Conservation (phyloP, 139 green algal species). For the Coccomyxa sp. region DNA sequence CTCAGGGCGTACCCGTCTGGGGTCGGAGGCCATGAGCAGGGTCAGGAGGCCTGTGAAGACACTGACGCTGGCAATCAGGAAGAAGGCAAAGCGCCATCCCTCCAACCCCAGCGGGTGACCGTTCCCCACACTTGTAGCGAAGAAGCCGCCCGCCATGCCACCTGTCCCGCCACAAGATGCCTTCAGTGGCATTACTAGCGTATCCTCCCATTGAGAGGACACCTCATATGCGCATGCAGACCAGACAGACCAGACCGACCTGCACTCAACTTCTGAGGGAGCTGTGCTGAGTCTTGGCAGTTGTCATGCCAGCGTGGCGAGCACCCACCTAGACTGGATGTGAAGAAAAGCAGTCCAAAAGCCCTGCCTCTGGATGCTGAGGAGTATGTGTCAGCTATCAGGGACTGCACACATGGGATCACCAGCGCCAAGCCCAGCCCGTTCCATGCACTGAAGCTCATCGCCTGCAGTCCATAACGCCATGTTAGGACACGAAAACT, state of each 20-base stretch:
- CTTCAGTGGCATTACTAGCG: neutral
- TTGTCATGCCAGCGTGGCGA: too few species aligned
- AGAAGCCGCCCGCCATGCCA: conserved; percentile 29
- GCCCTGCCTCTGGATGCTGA: conserved; percentile 40
- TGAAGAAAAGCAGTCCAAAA: conserved; percentile 42
- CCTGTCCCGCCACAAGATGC: conserved; percentile 11
- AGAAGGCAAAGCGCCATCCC: conserved; percentile 62
- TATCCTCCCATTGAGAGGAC: neutral
- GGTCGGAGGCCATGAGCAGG: conserved; percentile 21
- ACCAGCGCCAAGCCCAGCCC: conserved; percentile 64
- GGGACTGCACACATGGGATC: conserved; percentile 51
- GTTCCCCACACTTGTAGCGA: conserved; percentile 32
- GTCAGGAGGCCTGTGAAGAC: conserved; percentile 14
- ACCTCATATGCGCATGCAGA: neutral
- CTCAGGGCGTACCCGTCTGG: neutral
- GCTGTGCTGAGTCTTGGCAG: too few species aligned
- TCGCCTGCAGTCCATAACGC: conserved; percentile 26
- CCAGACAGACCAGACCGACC: too few species aligned
- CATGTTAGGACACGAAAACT: too few species aligned
- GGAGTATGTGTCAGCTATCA: conserved; percentile 62
- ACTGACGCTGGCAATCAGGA: conserved; percentile 27
- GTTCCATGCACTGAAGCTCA: conserved; percentile 48
- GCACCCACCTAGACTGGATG: neutral
- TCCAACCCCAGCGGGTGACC: conserved; percentile 25
- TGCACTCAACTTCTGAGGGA: too few species aligned